These are phyloP conservation scores for Cystobasidium sp. DNA, from an alignment of 1,284 basidiomycete species.

Conservation along the genomic window DNA sequence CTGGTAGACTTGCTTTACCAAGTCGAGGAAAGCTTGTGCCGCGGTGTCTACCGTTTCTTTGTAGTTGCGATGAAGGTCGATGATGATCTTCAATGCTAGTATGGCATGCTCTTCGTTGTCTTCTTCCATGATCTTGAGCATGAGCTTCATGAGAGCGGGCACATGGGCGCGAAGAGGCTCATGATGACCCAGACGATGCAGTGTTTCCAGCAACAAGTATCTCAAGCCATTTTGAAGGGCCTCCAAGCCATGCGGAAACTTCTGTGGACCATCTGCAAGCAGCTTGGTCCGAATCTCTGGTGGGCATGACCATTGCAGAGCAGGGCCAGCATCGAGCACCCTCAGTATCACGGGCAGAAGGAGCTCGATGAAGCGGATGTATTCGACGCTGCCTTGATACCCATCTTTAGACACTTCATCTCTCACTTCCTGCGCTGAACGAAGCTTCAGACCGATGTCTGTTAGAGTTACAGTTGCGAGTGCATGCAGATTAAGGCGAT, in stretches of 20 bases:
- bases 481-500: not conserved
- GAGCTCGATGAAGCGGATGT: constrained; percentile 42
- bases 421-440: constrained; percentile 41
- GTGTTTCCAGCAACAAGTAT: constrained; percentile 79
- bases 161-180: constrained; percentile 77
- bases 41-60: constrained; percentile 69
- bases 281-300: constrained; percentile 29
- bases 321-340: constrained; percentile 26
- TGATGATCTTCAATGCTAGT: constrained; percentile 87
- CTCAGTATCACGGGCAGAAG: constrained; percentile 42
- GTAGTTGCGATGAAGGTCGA: constrained; percentile 66
- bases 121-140: constrained; percentile 79
- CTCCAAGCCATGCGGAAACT: constrained; percentile 35
- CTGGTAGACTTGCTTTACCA: constrained; percentile 74
- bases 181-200: constrained; percentile 83
- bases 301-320: constrained; percentile 33
- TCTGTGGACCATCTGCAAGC: constrained; percentile 18
- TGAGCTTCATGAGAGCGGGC: constrained; percentile 68
- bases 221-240: constrained; percentile 68
- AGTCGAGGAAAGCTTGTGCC: constrained; percentile 76
- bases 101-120: constrained; percentile 98
- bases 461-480: not conserved
- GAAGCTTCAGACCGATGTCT: constrained; percentile 44
- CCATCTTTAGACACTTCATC: constrained; percentile 42
- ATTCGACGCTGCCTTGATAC: constrained; percentile 40